Percentiles rank a stretch among this genome's conserved stretches.
Evolutionary conservation across 805 yeast species (phyloP).

Genomic region (Saturnispora mendoncae): DNA sequence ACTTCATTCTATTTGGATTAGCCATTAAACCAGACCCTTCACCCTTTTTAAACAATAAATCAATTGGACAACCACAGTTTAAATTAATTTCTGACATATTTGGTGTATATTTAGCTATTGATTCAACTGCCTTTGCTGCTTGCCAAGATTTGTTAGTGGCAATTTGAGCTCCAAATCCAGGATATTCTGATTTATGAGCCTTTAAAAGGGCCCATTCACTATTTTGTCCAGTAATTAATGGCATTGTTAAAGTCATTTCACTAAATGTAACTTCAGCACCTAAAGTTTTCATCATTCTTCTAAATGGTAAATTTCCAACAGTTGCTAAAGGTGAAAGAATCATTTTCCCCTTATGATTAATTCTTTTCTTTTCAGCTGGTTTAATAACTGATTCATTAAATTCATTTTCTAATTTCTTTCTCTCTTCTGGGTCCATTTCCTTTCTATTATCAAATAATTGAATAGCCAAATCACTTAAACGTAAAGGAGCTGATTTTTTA

Average conservation of each 20-base stretch:
- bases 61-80: slow-evolving; percentile 97
- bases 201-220: slow-evolving; percentile 97
- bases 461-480: slow-evolving; percentile 46
- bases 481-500: slow-evolving; percentile 54
- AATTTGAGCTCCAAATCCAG: slow-evolving; percentile 89
- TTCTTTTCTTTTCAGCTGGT: slow-evolving; percentile 69
- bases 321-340: slow-evolving; percentile 95
- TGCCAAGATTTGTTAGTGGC: slow-evolving; percentile 92
- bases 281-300: slow-evolving; percentile 80
- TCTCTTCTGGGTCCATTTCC: slow-evolving; percentile 23
- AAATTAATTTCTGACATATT: slow-evolving; percentile 76
- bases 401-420: slow-evolving; percentile 33
- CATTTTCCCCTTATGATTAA: slow-evolving; percentile 64
- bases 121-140: slow-evolving; percentile 87
- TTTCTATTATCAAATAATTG: slow-evolving; percentile 41
- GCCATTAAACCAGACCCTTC: slow-evolving; percentile 93
- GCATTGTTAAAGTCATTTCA: slow-evolving; percentile 89
- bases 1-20: slow-evolving; percentile 69
- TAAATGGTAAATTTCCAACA: slow-evolving; percentile 92
- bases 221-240: slow-evolving; percentile 80
- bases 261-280: slow-evolving; percentile 92
- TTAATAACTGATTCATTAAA: slow-evolving; percentile 72
- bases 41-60: slow-evolving; percentile 85
- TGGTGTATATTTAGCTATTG: slow-evolving; percentile 44
- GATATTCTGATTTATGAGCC: slow-evolving; percentile 72